Base-by-base conservation (phyloP, 345 rosid species). In the Eucalyptus regnans region DNA sequence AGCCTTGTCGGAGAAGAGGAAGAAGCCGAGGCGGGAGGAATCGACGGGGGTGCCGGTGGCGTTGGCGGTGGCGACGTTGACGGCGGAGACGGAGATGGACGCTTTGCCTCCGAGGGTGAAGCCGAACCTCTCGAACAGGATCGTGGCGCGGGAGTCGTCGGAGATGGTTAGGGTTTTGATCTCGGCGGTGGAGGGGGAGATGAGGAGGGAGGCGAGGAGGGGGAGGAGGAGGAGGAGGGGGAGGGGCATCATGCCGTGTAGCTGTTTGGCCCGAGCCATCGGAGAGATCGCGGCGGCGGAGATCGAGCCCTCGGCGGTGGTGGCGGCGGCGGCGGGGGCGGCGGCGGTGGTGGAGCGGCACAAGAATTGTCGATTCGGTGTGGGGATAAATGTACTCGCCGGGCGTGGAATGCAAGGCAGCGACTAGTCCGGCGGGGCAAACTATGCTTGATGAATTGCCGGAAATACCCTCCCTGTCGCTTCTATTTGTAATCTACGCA, bases 111-210 rank as follows among this genome's bases (percentile, higher is more conserved):
- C 92, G 89, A 87, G 96, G 7, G 99, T 96, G 96, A 98, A 97
- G 20, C 98, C 99, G 94, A 98, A 97, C 81, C 96, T 97, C 91
- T 98, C 99, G 92, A 98, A 96, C 90, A 97, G 97, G 91, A 98
- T 98, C 98, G 96, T 95, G 50, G 99, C 91, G 44, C 99, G 99
- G n/a, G 93, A 89, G 89, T 98, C 99, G 52, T 91, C 89, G 66
- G 92, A 66, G 90, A 97, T 95, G 4, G 89, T 93, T 7, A 97
- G 93, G 90, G 96, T 87, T 93, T 94, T 95, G 93, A 95, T 95
- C 96, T 95, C 97, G 37, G 96, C 96, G 66, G 91, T 58, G 31
- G 94, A 83, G 87, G 91, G 91, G 23, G 92, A 89, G 87, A 94
- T 10, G 64, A 89, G 50, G 87, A 91, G 87, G 86, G 88, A 54